Base-by-base conservation (phyloP, 2,329 filamentous ascomycete genomes). In the Cercospora nicotianae region DNA sequence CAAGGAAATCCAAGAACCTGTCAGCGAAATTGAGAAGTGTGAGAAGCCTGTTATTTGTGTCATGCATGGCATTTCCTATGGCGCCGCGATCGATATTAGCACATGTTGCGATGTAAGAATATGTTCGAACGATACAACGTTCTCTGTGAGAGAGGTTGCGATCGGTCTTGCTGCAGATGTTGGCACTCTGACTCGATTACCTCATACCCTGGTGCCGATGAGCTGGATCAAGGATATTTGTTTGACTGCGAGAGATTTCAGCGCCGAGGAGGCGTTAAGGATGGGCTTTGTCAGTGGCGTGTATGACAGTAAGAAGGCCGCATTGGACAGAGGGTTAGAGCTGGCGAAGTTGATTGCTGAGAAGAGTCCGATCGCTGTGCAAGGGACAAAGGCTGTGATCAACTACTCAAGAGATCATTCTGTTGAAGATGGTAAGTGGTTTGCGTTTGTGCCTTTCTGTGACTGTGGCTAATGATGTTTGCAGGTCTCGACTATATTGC, bases 321-420 rank as follows among this genome's bases (percentile, higher is more conserved):
- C 70, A 23, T 77, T 96, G 31, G 80, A 81, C 45, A 86, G 85
- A 33, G 93, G 85, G 0, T 58, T 94, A 69, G 83, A 87, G 69
- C 76, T 91, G 75, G 92, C 91, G 0, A 80, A 76, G 10, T 74
- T 89, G 74, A 87, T 97, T 68, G 90, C 91, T 33, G 82, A 79
- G n/a, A 97, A 97, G 85, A 95, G 91, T 76, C 94, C 94, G 0
- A 89, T 98, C 23, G 93, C 93, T 1, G 91, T 94, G 71, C 88
- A 93, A 81, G 90, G 92, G 8, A 96, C 93, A 5, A 96, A 96
- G 82, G 91, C 94, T 81, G 81, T 96, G 70, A 79, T 97, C 76
- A 93, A 95, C 79, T 92, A 90, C 77, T 91, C 90, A 31, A 86
- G 92, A 74, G 93, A 96, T 79, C 88, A 93, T 77, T 84, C 85